Evolutionary conservation across 2,329 filamentous ascomycete species (phyloP), one percentile per base, ranked within the genome.

Genomic region (Colletotrichum endophyticum): DNA sequence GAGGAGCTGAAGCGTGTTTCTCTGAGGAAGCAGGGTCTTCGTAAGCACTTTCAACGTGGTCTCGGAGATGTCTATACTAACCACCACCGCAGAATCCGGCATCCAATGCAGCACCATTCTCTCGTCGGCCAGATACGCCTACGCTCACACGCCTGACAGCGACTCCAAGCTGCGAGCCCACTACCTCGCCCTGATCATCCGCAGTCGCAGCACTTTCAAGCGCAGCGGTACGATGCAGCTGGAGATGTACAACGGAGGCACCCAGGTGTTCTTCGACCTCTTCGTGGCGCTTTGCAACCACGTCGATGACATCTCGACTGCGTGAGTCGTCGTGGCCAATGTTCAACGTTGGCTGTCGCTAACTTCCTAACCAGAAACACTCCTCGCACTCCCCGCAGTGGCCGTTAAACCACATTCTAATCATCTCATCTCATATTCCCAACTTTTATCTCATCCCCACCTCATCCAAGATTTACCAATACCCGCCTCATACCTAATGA

Each of bases 241-340:
- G 80, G 96, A 98, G 87, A 98, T 98, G 96, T 94, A 94, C 84
- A 92, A 92, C 77, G 96, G 96, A 32, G 95, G 95, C 70, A 94
- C 89, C 1, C 91, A 94, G 82, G 89, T 98, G 75, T 98, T 98
- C 88, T 98, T 98, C 83, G 96, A 98, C 83, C 89, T 98, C 61
- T 98, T 98, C 84, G 96, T 98, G 67, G 95, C 96, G 22, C 92
- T 98, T 86, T 96, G 95, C 86, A 98, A 98, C 84, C 95, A 98
- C 83, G 94, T 98, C 82, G 95, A 92, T 84, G 94, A 93, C 81
- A 90, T 93, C 77, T 89, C 90, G 6, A 89, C 87, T 72, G 86
- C 87, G 90, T 92, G 84, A 88, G 90, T 87, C n/a, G n/a, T n/a
- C n/a, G n/a, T n/a, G n/a, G n/a, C n/a, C n/a, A n/a, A n/a, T n/a